phyloP scores from a whole-genome alignment of 352 stramenopile genomes.

The Phytophthora cactorum region DNA sequence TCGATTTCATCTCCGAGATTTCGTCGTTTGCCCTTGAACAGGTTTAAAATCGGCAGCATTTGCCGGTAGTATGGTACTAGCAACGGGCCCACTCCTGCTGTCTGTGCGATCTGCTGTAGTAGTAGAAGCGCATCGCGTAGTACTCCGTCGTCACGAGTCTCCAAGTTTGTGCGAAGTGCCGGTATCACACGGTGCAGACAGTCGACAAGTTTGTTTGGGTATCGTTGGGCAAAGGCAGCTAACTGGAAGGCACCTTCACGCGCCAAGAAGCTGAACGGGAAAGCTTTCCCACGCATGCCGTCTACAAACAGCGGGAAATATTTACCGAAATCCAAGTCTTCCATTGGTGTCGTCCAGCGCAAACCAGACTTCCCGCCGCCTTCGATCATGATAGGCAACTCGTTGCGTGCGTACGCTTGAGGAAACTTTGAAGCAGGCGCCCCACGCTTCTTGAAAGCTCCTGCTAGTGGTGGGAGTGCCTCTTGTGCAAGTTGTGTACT shows the following conservation, averaged over 20 bases:
- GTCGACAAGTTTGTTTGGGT: constrained; percentile 68
- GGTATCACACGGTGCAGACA: constrained; percentile 71
- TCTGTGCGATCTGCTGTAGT: constrained; percentile 65
- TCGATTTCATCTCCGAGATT: constrained; percentile 94
- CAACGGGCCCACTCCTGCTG: constrained; percentile 71
- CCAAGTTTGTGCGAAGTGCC: constrained; percentile 74
- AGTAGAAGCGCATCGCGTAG: constrained; percentile 62
- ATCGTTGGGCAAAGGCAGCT: constrained; percentile 64
- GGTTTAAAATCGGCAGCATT: constrained; percentile 89
- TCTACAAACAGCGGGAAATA: constrained; percentile 94
- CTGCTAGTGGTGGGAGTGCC: constrained; percentile 56
- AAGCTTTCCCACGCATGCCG: constrained; percentile 80
- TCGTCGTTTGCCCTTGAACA: constrained; percentile 90
- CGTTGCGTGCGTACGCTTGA: constrained; percentile 63
- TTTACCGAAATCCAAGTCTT: constrained; percentile 81
- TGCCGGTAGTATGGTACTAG: constrained; percentile 94
- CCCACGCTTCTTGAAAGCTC: constrained; percentile 59
- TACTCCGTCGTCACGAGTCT: constrained; percentile 61
- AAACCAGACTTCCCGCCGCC: constrained; percentile 39
- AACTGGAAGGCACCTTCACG: constrained; percentile 86
- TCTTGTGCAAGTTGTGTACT: constrained; percentile 30
- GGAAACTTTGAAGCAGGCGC: constrained; percentile 56
- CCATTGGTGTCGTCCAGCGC: constrained; percentile 63
- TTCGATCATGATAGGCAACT: constrained; percentile 77
- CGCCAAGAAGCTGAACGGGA: constrained; percentile 84